phyloP scores from a whole-genome alignment of 768 basidiomycete species.

The Tylopilus plumbeoviolaceoides region DNA sequence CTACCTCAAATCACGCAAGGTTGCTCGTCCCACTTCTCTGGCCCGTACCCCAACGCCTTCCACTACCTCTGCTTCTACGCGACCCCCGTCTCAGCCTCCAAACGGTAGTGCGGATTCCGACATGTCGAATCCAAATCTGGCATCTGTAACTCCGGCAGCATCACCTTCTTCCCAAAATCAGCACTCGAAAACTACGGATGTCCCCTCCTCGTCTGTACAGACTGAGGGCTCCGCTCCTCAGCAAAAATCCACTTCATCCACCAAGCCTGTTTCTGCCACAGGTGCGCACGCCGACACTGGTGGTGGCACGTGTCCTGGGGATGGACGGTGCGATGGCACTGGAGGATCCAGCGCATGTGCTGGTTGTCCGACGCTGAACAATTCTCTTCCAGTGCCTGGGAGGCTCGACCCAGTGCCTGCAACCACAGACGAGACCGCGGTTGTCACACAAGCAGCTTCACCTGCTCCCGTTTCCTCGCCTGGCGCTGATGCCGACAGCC shows the following conservation, averaged over 20 bases:
- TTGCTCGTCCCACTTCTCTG: conserved; percentile 65
- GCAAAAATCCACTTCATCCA: conserved; percentile 26
- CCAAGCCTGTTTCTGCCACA: conserved; percentile 27
- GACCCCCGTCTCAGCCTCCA: conserved; percentile 28
- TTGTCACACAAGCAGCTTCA: conserved; percentile 20
- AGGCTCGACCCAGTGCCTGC: conserved; percentile 38
- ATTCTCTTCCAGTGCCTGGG: conserved; percentile 51
- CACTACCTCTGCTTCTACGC: conserved; percentile 31
- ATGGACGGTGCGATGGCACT: conserved; percentile 96
- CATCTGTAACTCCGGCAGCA: conserved; percentile 31
- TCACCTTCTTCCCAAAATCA: conserved; percentile 29
- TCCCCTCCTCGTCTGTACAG: conserved; percentile 24
- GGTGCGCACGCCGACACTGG: conserved; percentile 30
- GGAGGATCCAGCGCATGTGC: conserved; percentile 91
- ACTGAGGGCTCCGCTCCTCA: conserved; percentile 23
- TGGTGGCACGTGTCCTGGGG: conserved; percentile 91
- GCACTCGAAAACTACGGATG: conserved; percentile 29
- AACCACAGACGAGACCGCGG: conserved; percentile 18
- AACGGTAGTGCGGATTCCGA: conserved; percentile 33
- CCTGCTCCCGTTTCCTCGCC: conserved; percentile 35
- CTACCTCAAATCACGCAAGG: conserved; percentile 80
- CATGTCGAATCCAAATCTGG: conserved; percentile 35
- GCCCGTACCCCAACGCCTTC: conserved; percentile 37
- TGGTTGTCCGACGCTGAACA: conserved; percentile 97
- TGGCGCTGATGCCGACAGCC: conserved; percentile 28